phyloP scores from a whole-genome alignment of 345 rosid species.

The Populus alba region DNA sequence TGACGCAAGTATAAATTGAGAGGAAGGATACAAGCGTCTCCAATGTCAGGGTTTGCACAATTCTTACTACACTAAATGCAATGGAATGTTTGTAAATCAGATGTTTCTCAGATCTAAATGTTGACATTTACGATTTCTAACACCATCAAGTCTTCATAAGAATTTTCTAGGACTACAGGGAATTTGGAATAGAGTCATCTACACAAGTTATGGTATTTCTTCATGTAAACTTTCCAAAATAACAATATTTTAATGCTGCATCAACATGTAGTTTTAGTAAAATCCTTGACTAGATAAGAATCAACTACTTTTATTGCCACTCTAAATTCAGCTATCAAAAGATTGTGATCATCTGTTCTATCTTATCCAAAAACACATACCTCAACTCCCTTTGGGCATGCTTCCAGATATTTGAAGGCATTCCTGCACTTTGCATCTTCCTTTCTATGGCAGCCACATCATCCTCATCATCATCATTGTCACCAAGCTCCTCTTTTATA shows the following conservation, averaged over 20 bases:
- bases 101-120: neutral
- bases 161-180: neutral
- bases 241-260: neutral
- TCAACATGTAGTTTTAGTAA: neutral
- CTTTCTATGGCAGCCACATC: constrained; percentile 91
- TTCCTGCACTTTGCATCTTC: constrained; percentile 95
- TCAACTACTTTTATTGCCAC: neutral
- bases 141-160: neutral
- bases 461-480: constrained; percentile 97
- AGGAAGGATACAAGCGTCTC: neutral
- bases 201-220: neutral
- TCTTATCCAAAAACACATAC: constrained; percentile 34
- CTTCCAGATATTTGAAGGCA: constrained; percentile 96
- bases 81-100: neutral
- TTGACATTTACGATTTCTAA: neutral
- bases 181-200: neutral
- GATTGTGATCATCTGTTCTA: neutral
- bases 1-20: neutral
- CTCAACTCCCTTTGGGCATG: constrained; percentile 96
- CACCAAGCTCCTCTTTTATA: constrained; percentile 98
- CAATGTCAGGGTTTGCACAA: neutral
- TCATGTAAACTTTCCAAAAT: neutral
- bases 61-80: neutral
- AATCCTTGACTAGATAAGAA: neutral
- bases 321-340: neutral